Evolutionary conservation across 2,329 filamentous ascomycete species (phyloP).

Genomic region (Alternaria atra): DNA sequence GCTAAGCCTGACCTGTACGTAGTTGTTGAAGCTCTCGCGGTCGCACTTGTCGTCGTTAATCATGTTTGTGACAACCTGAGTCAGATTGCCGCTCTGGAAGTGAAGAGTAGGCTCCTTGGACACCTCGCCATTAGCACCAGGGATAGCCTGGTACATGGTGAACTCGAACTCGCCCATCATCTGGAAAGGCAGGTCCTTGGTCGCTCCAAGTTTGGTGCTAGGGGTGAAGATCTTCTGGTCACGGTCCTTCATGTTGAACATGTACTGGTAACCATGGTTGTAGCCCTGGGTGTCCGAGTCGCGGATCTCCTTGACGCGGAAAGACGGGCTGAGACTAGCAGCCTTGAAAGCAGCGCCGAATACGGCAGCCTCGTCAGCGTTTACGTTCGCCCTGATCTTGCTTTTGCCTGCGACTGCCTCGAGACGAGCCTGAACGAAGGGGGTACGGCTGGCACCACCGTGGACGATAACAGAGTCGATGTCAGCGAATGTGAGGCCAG

Average conservation of each 20-base stretch:
- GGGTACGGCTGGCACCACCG: constrained; percentile 87
- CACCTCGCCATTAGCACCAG: constrained; percentile 53
- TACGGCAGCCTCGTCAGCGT: constrained; percentile 94
- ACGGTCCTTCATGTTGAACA: constrained; percentile 71
- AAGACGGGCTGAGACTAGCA: constrained; percentile 89
- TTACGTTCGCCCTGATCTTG: constrained; percentile 92
- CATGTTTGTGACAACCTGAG: constrained; percentile 79
- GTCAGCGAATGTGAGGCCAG: constrained; percentile 76
- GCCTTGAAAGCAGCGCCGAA: constrained; percentile 96
- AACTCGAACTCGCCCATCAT: constrained; percentile 84
- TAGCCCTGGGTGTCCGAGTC: constrained; percentile 80
- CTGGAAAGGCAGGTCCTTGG: constrained; percentile 85
- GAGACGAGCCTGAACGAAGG: constrained; percentile 90
- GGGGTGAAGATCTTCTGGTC: constrained; percentile 86
- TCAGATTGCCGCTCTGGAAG: constrained; percentile 84
- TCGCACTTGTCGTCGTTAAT: constrained; percentile 81
- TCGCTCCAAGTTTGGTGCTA: constrained; percentile 75
- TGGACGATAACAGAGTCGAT: constrained; percentile 92
- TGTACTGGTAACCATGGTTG: constrained; percentile 78
- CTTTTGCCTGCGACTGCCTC: constrained; percentile 77
- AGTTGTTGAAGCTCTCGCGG: constrained; percentile 79
- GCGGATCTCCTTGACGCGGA: constrained; percentile 96
- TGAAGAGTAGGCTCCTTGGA: constrained; percentile 69
- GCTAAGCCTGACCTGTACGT: constrained; percentile 77
- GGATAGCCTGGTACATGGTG: constrained; percentile 78